Base-by-base conservation (phyloP, 805 yeast species). In the Sungouiozyma ichnusensis region DNA sequence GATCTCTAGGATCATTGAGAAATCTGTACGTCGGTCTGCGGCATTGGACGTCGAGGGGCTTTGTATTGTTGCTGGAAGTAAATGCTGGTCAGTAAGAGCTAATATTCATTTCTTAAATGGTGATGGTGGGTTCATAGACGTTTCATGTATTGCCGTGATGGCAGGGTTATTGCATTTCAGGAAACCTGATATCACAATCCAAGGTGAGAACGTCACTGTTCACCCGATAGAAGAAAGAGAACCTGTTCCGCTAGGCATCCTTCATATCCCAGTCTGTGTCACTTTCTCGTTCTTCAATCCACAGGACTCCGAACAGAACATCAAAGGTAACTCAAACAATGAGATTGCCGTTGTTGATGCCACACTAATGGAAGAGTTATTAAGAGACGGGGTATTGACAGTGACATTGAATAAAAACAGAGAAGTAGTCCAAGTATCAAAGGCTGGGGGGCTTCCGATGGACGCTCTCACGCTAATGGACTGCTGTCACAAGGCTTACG, bases 81-180 rank as follows among this genome's bases (percentile, higher is more conserved):
- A 85, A 49, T 87, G 94, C 57, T 92, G 98, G 98, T 72, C 79
- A 43, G 69, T 92, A 11, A 73, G 94, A 44, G 97, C 94, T 0
- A 97, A 88, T 57, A 77, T 92, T 15, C 94, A 87, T 55, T 84
- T 85, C 53, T 64, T 92, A 44, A 82, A 87, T 57, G 86, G 77
- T 55, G 98, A 92, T 62, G 98, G 98, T 35, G 94, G 94, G 16
- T 73, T 92, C 38, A 79, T 88, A 34, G 98, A 92, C 61, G 83
- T 86, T 5, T 81, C 90, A 35, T 85, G 95, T 63, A 71, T 87
- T 43, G 97, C 92, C 0, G 96, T 86, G 6, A 81, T 86, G 73
- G 76, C 90, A 6, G 95, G 85, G 0, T 67, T 92, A 42, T 69
- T 80, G 49, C 96, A 88, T 59, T 92, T 77, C 62, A 75, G 74